Base-by-base conservation (phyloP, 2,329 filamentous ascomycete genomes). In the Rutstroemia sydowiana region DNA sequence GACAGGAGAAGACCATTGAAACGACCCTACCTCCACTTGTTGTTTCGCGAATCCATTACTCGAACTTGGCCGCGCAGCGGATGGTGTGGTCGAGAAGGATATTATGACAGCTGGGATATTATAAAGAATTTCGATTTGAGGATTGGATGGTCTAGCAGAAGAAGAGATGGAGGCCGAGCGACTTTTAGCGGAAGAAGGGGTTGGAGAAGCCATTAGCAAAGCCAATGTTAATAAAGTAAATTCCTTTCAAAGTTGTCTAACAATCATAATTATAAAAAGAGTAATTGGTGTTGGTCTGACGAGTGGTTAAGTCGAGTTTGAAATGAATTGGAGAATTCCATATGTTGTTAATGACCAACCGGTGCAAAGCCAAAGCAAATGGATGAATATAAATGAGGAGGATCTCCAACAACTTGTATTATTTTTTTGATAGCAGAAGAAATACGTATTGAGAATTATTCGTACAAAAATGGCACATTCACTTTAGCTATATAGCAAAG, bases 1-100 rank as follows among this genome's bases (percentile, higher is more conserved):
- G 1, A 86, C 80, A n/a, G 81, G 76, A 2, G 87, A 87, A 45
- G 77, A 78, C 83, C 86, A 92, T 48, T 85, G 76, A 45, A 93
- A 71, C 0, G 85, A 82, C 21, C 80, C 73, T 16, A 47, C 36
- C 52, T 79, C 66, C 53, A 79, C 68, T 60, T 77, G 48, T 61
- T 68, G 58, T 66, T 64, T 46, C 63, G 64, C 55, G 64, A 64
- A 56, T 49, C 58, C 60, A 51, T 52, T 59, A 30, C 55, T 65
- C 20, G 60, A 63, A 16, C 55, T 48, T 3, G 57, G 55, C 20
- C 52, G 54, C 10, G 56, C 54, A 5, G 31, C 16, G 43, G 18
- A 48, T 13, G 37, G 34, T 39, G 52, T 42, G 42, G 62, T 61
- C 11, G 68, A 77, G 66, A 87, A 87, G 51, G 80, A 78, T 47